phyloP scores from a whole-genome alignment of 2,329 filamentous ascomycete species.

The Ustilaginoidea virens region DNA sequence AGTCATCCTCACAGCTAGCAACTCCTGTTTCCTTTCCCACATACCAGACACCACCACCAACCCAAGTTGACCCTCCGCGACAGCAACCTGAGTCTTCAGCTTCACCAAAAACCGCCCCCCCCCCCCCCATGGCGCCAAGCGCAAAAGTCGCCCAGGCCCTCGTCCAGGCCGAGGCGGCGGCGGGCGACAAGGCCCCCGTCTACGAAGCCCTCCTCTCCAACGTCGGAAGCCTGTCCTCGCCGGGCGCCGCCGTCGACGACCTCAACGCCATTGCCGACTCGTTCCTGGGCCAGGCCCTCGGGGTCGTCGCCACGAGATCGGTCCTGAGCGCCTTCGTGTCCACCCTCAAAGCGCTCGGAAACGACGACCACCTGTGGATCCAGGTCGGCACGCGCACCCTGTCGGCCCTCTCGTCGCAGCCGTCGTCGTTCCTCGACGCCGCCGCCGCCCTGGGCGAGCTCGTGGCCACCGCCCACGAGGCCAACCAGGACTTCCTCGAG shows the following conservation, averaged over 20 bases:
- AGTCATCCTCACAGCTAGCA: too few relatives aligned
- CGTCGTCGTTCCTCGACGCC: constrained; percentile 66
- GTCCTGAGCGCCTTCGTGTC: constrained; percentile 53
- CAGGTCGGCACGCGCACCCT: constrained; percentile 64
- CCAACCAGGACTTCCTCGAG: constrained; percentile 61
- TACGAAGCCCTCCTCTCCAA: constrained; percentile 31
- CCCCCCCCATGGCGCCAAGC: constrained; percentile 20
- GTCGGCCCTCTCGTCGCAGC: constrained; percentile 44
- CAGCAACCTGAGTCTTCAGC: too few relatives aligned
- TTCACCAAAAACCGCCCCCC: too few relatives aligned
- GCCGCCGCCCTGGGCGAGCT: constrained; percentile 64
- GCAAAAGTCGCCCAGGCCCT: constrained; percentile 28
- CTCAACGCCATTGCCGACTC: constrained; percentile 52
- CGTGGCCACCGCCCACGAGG: constrained; percentile 70
- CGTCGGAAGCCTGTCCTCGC: constrained; percentile 25
- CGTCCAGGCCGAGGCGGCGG: constrained; percentile 19
- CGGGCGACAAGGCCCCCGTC: constrained; percentile 26
- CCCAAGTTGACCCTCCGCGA: too few relatives aligned
- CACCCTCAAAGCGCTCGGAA: constrained; percentile 43
- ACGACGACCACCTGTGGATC: constrained; percentile 54
- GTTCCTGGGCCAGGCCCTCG: constrained; percentile 52
- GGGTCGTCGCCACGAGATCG: constrained; percentile 60
- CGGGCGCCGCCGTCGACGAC: constrained; percentile 30
- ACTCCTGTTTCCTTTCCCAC: too few relatives aligned
- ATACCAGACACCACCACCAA: too few relatives aligned